Evolutionary conservation across 1,139 yeast genomes (phyloP).

Genomic region (Scheffersomyces quercinus): DNA sequence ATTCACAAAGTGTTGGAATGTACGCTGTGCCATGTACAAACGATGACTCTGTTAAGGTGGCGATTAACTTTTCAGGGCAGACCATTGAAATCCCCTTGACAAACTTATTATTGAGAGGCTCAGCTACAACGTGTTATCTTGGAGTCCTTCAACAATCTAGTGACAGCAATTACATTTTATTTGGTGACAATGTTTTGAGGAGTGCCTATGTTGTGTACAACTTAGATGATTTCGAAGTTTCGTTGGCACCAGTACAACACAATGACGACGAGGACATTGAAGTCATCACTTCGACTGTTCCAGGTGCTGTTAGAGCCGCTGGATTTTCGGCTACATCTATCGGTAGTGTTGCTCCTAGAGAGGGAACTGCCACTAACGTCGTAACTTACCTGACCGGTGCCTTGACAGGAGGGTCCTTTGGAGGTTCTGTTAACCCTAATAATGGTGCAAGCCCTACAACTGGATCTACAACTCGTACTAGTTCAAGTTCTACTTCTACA

Average conservation of each 20-base stretch:
- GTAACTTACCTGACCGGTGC: conserved; percentile 5
- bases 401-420: not conserved
- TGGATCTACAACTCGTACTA: not conserved
- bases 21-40: conserved; percentile 29
- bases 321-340: conserved; percentile 30
- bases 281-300: conserved; percentile 40
- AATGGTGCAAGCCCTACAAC: not conserved
- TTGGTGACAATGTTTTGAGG: conserved; percentile 78
- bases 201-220: conserved; percentile 79
- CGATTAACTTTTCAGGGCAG: conserved; percentile 55
- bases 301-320: conserved; percentile 46
- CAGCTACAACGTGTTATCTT: conserved; percentile 24
- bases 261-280: conserved; percentile 44
- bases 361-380: conserved; percentile 9
- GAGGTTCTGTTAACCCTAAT: too few species aligned
- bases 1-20: conserved; percentile 25
- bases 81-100: conserved; percentile 47
- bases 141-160: conserved; percentile 28
- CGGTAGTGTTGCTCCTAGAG: conserved; percentile 2
- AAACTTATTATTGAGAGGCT: conserved; percentile 25
- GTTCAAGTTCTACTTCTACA: too few species aligned
- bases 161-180: conserved; percentile 20
- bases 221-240: conserved; percentile 62
- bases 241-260: conserved; percentile 62
- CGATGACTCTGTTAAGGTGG: conserved; percentile 20